phyloP scores from a whole-genome alignment of 2,329 filamentous ascomycete genomes.

The Calonectria honghensis region DNA sequence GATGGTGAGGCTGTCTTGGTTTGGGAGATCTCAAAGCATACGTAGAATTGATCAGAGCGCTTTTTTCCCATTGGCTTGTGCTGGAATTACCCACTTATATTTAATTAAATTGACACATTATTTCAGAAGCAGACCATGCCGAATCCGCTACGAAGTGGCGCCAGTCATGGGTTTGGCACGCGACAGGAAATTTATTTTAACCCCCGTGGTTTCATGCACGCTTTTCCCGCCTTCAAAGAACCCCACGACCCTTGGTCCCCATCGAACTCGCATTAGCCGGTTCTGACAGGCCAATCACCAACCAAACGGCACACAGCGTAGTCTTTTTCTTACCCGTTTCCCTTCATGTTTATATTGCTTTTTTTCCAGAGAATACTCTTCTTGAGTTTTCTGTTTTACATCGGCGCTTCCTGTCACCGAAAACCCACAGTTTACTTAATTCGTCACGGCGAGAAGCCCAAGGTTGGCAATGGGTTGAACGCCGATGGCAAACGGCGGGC shows the following conservation, averaged over 20 bases:
- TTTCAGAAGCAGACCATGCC: not conserved
- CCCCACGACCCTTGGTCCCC: not conserved
- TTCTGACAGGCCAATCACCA: not conserved
- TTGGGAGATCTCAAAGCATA: not conserved
- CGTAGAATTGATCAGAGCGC: not conserved
- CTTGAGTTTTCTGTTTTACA: not conserved
- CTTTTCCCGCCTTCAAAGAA: not conserved
- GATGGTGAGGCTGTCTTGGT: not conserved
- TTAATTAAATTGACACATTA: not conserved
- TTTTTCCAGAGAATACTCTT: not conserved
- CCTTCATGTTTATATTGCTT: not conserved
- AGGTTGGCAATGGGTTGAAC: not conserved
- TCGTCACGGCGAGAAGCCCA: not conserved
- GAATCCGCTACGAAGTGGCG: not conserved
- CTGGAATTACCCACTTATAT: constrained; percentile 1
- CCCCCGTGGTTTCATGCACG: not conserved
- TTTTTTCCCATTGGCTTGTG: not conserved
- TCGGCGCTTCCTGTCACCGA: not conserved
- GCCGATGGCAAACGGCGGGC: not conserved
- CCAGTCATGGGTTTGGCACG: constrained; percentile 2
- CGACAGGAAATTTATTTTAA: not conserved
- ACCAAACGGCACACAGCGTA: not conserved
- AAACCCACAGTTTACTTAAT: not conserved
- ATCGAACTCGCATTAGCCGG: not conserved
- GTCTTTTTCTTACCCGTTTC: not conserved